A percentile compares a stretch with the other conserved stretches of the same genome.
phyloP scores from a whole-genome alignment of 805 yeast genomes.

The Teunomyces cretensis region DNA sequence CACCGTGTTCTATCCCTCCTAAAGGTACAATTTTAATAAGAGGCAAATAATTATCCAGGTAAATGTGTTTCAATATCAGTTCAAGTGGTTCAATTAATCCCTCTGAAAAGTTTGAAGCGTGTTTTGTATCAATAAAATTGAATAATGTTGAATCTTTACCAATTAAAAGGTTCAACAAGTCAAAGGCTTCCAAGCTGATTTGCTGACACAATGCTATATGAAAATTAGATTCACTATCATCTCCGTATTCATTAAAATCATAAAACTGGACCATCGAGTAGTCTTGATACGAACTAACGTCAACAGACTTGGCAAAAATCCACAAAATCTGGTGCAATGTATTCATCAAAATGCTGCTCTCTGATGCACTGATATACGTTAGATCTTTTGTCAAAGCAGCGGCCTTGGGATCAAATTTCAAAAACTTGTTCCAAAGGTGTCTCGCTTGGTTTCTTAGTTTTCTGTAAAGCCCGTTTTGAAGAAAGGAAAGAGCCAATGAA shows the following conservation, averaged over 20 bases:
- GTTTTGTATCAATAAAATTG: not conserved
- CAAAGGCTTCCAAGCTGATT: conserved; percentile 38
- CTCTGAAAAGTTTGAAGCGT: conserved; percentile 26
- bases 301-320: conserved; percentile 45
- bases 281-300: conserved; percentile 32
- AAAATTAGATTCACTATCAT: conserved; percentile 6
- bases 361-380: conserved; percentile 37
- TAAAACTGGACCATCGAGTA: conserved; percentile 34
- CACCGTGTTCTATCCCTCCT: no score
- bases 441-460: conserved; percentile 25
- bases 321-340: conserved; percentile 43
- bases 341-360: conserved; percentile 38
- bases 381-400: conserved; percentile 24
- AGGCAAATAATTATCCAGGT: conserved; percentile 10
- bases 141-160: conserved; percentile 4
- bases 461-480: conserved; percentile 50
- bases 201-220: conserved; percentile 37
- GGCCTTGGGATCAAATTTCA: conserved; percentile 12
- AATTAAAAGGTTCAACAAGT: conserved; percentile 36
- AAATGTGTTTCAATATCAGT: conserved; percentile 43
- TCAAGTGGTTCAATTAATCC: conserved; percentile 46
- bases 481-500: conserved; percentile 45
- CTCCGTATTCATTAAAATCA: conserved; percentile 1
- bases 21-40: no score
- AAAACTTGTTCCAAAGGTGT: conserved; percentile 20